Conservation (phyloP, 2,329 filamentous ascomycete species). For the Dothideomycetes sp. region DNA sequence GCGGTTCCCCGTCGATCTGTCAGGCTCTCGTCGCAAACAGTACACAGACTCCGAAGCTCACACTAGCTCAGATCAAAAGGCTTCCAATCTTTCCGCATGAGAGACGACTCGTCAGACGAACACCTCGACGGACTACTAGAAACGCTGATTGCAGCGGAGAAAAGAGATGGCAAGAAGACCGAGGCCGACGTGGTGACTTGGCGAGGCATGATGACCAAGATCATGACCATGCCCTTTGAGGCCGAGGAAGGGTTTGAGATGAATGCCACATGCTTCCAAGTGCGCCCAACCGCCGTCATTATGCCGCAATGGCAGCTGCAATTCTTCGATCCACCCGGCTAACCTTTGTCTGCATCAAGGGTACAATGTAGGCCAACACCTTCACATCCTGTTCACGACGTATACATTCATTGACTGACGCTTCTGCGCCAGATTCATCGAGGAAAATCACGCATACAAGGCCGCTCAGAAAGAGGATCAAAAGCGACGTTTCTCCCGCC, state of each 20-base stretch:
- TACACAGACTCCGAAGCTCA: neutral
- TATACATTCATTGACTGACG: neutral
- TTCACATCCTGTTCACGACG: neutral
- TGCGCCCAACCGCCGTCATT: conserved; percentile 31
- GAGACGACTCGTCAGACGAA: conserved; percentile 73
- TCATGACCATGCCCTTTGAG: conserved; percentile 77
- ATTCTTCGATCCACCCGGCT: conserved; percentile 6
- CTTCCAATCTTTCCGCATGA: conserved; percentile 71
- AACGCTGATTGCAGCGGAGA: conserved; percentile 64
- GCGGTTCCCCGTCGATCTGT: conserved; percentile 55
- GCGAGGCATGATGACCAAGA: too few relatives aligned
- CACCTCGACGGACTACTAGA: conserved; percentile 77
- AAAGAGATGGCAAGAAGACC: conserved; percentile 85
- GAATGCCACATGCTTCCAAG: conserved; percentile 87
- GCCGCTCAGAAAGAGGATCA: conserved; percentile 50
- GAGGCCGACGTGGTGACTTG: too few relatives aligned
- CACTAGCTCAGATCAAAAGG: conserved; percentile 39
- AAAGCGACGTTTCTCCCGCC: conserved; percentile 27
- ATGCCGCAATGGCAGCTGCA: too few relatives aligned
- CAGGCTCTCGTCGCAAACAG: neutral
- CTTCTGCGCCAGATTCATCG: conserved; percentile 60
- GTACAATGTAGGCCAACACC: conserved; percentile 42
- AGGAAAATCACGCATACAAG: conserved; percentile 76
- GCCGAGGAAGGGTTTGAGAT: conserved; percentile 85
- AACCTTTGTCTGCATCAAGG: conserved; percentile 26